Evolutionary conservation across 768 basidiomycete genomes (phyloP), one percentile per base, ranked within the genome.

Genomic region (Cystobasidium onofrii): DNA sequence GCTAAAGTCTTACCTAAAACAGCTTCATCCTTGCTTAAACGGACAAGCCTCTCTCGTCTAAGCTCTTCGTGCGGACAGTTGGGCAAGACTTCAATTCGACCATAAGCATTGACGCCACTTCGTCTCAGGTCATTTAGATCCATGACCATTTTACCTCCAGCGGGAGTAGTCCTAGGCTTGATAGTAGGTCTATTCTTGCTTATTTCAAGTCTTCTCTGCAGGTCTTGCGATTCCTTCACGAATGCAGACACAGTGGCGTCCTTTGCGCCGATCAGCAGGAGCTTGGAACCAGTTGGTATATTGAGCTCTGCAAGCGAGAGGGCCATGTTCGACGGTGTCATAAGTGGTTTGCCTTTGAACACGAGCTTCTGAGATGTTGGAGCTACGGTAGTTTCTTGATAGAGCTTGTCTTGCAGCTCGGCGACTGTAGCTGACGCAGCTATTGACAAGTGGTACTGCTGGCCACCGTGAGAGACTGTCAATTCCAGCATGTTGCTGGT

Each of bases 231-330:
- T 4, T 44, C 33, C 1, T 52, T 63, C 7, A 46, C 31, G 29
- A 76, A 64, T 18, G 73, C 50, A 12, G 73, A 52, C 34, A 76
- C 63, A 0, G 29, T 44, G 12, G 27, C 41, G 0, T 25, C 20
- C 9, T 43, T 54, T 12, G 75, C 55, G 12, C 76, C 77, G 46
- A 78, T 57, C 7, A 78, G 57, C 13, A 78, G 69, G 15, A 77
- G 67, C 52, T 77, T 77, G 65, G 52, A 52, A 23, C 55, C 55
- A 27, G 10, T 65, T 1, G 1, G 72, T 71, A 25, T 61, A 27
- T 13, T 20, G 34, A 31, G 66, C 1, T 57, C 29, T 25, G 64
- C 54, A 27, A 66, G 29, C 20, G 64, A 29, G 17, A n/a, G 4
- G 0, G 12, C 20, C 12, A 46, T 31, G 31, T 36, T 34, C n/a